These are phyloP conservation scores for Rhododendron henanense DNA, from an alignment of 148 eudicot species.

Conservation along the genomic window DNA sequence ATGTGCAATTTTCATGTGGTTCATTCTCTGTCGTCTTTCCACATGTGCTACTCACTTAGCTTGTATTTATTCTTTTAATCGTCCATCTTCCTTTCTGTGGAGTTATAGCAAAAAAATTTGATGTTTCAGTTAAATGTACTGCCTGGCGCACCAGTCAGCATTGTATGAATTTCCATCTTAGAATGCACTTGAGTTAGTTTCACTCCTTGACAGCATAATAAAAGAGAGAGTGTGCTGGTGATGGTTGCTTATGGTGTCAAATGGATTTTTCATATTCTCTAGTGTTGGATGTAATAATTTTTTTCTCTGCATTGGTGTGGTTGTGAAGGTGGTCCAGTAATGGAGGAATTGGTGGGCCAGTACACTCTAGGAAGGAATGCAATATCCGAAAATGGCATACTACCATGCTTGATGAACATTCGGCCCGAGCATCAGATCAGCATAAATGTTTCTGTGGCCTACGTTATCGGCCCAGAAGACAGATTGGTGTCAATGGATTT, in stretches of 20 bases:
- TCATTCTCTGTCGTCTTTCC: neutral
- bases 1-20: neutral
- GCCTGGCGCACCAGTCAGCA: neutral
- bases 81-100: neutral
- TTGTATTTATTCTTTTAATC: neutral
- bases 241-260: neutral
- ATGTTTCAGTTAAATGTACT: neutral
- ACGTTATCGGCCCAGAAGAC: constrained; percentile 35
- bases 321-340: constrained; percentile 13
- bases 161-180: neutral
- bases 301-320: neutral
- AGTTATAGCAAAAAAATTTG: neutral
- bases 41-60: neutral
- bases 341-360: neutral
- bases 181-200: neutral
- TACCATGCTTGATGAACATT: constrained; percentile 18
- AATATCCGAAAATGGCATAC: constrained; percentile 18
- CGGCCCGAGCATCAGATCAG: constrained; percentile 9
- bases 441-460: constrained; percentile 26
- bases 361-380: constrained; percentile 8
- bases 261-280: neutral
- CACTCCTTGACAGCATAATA: constrained; percentile 5
- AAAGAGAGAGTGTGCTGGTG: no score
- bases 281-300: neutral
- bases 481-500: constrained; percentile 27